Evolutionary conservation across 352 stramenopile species (phyloP).

Genomic region (Blastocystis sp.): DNA sequence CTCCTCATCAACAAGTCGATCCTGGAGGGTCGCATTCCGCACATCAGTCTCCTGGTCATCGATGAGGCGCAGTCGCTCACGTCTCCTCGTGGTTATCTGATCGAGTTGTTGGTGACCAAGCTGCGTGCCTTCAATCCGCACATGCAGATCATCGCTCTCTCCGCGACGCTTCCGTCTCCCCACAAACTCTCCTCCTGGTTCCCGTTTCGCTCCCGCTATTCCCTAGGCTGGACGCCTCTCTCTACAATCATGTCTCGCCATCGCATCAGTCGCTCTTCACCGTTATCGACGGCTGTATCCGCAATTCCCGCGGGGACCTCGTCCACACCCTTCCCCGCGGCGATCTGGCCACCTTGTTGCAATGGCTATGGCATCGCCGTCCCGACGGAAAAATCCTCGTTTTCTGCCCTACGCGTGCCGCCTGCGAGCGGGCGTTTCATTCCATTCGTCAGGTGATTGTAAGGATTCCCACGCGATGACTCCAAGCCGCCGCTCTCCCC

Average conservation of each 20-base stretch:
- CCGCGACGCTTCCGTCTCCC: neutral
- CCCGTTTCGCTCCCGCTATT: neutral
- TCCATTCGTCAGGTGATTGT: neutral
- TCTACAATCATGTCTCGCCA: neutral
- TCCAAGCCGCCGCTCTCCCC: neutral
- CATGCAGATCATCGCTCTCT: slow-evolving; percentile 1
- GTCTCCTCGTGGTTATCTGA: neutral
- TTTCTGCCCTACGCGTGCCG: neutral
- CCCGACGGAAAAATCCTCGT: slow-evolving; percentile 5
- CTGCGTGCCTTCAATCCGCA: neutral
- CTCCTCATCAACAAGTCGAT: neutral
- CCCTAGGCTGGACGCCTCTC: neutral
- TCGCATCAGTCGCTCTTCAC: too few species aligned
- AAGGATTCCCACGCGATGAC: neutral
- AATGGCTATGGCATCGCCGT: too few species aligned
- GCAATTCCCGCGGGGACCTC: neutral
- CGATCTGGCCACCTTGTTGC: too few species aligned
- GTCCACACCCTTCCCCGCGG: neutral
- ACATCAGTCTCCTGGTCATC: slow-evolving; percentile 24
- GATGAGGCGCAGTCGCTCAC: slow-evolving; percentile 40
- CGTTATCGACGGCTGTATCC: neutral
- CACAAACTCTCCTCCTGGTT: neutral
- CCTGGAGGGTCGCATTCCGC: neutral
- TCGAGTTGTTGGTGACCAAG: slow-evolving; percentile 30
- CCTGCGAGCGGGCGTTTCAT: neutral